Evolutionary conservation across 1,139 yeast genomes (phyloP).

Genomic region (Geotrichum phurueaensis): DNA sequence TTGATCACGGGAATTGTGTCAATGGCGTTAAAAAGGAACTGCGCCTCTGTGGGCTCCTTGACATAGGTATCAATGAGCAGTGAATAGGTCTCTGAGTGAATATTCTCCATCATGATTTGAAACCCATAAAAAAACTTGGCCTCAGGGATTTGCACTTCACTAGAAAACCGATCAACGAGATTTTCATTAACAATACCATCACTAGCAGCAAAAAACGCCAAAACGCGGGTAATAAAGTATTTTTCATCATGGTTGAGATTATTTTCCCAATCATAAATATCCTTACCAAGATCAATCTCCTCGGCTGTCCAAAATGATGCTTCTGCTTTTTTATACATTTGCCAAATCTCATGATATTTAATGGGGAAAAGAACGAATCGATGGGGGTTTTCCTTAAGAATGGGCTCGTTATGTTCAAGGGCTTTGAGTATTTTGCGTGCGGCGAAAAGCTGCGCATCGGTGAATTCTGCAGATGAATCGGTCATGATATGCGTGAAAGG

Average conservation of each 20-base stretch:
- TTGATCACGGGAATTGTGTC: slow-evolving; percentile 90
- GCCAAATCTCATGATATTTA: slow-evolving; percentile 97
- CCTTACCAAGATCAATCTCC: slow-evolving; percentile 94
- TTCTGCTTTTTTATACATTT: slow-evolving; percentile 97
- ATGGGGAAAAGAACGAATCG: slow-evolving; percentile 96
- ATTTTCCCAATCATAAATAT: slow-evolving; percentile 82
- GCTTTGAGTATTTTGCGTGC: slow-evolving; percentile 49
- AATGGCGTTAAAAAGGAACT: slow-evolving; percentile 84
- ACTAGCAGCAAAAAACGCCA: slow-evolving; percentile 97
- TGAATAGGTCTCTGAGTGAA: slow-evolving; percentile 95
- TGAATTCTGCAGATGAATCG: no score
- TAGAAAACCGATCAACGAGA: slow-evolving; percentile 91
- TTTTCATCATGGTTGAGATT: slow-evolving; percentile 82
- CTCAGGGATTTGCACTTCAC: slow-evolving; percentile 95
- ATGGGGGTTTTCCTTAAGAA: slow-evolving; percentile 76
- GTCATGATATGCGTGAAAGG: no score
- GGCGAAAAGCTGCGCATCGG: no score
- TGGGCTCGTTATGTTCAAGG: slow-evolving; percentile 81
- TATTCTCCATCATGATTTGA: slow-evolving; percentile 99
- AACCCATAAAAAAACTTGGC: slow-evolving; percentile 98
- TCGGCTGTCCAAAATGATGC: slow-evolving; percentile 99
- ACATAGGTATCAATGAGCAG: slow-evolving; percentile 88
- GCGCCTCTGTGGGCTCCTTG: slow-evolving; percentile 89
- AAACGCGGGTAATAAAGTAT: slow-evolving; percentile 79
- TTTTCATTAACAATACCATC: slow-evolving; percentile 98